Evolutionary conservation across 352 stramenopile genomes (phyloP).

Genomic region (Globisporangium radiosum): DNA sequence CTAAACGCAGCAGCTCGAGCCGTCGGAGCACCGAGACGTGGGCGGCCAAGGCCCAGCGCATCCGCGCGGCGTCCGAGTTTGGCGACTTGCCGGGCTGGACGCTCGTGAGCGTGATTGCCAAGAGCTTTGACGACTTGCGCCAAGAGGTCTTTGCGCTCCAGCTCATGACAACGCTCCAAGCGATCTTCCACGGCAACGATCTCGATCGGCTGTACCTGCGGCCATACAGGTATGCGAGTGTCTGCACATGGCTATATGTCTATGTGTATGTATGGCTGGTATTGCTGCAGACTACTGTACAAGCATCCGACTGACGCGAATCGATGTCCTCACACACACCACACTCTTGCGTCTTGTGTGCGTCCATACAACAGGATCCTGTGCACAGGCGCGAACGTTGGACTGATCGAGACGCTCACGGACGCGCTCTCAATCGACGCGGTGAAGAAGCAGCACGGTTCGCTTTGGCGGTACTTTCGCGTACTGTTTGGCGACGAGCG

Average conservation of each 20-base stretch:
- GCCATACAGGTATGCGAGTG: conserved; percentile 19
- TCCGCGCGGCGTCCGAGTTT: conserved; percentile 17
- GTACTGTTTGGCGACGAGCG: conserved; percentile 59
- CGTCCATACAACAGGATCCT: conserved; percentile 48
- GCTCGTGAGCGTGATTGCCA: conserved; percentile 31
- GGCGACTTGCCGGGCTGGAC: conserved; percentile 22
- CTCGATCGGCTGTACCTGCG: conserved; percentile 23
- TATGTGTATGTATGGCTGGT: background rate
- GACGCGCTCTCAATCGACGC: conserved; percentile 91
- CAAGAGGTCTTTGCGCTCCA: conserved; percentile 36
- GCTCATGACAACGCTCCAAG: conserved; percentile 20
- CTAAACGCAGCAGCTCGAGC: no score
- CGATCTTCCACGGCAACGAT: conserved; percentile 25
- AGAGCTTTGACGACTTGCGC: conserved; percentile 34
- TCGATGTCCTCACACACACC: no score
- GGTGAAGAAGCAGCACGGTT: conserved; percentile 79
- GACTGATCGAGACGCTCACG: conserved; percentile 89
- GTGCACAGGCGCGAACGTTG: conserved; percentile 79
- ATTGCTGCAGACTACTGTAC: background rate
- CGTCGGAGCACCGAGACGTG: conserved; percentile 10
- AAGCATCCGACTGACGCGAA: no score
- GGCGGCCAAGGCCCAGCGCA: conserved; percentile 12
- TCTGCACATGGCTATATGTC: no score
- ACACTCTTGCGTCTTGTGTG: background rate
- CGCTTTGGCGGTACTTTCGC: conserved; percentile 38